Conservation (phyloP, 495 filamentous ascomycete species). For the Penicillium maclennaniae region DNA sequence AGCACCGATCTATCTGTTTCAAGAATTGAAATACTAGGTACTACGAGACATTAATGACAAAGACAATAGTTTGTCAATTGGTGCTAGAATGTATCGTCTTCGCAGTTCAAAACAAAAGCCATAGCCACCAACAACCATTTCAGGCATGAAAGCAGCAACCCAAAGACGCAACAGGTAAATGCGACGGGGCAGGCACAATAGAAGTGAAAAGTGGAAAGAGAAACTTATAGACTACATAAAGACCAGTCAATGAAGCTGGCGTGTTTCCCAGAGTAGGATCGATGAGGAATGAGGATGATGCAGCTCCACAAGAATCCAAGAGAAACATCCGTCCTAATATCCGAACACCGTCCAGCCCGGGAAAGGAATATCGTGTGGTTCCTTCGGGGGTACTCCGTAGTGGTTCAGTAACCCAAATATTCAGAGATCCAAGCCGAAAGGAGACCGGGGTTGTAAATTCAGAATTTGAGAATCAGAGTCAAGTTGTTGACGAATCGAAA, state of each 20-base stretch:
- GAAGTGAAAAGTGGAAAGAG: conserved; percentile 8
- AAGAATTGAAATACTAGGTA: not conserved
- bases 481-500: conserved; percentile 16
- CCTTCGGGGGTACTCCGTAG: not conserved
- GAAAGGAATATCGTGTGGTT: not conserved
- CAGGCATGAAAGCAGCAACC: not conserved
- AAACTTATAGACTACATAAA: conserved; percentile 18
- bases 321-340: not conserved
- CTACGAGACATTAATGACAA: conserved; percentile 11
- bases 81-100: conserved; percentile 10
- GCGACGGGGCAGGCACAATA: not conserved
- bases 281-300: not conserved
- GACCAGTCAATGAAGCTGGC: not conserved
- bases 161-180: not conserved
- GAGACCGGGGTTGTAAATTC: not conserved
- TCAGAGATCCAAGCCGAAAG: not conserved
- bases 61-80: conserved; percentile 25
- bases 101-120: conserved; percentile 10
- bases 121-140: conserved; percentile 1
- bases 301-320: not conserved
- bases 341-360: not conserved
- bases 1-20: not conserved
- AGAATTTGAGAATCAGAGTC: conserved; percentile 6
- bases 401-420: not conserved
- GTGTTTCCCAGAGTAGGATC: not conserved